Evolutionary conservation across 169 alveolate genomes (phyloP).

Genomic region (Plasmodium relictum): DNA sequence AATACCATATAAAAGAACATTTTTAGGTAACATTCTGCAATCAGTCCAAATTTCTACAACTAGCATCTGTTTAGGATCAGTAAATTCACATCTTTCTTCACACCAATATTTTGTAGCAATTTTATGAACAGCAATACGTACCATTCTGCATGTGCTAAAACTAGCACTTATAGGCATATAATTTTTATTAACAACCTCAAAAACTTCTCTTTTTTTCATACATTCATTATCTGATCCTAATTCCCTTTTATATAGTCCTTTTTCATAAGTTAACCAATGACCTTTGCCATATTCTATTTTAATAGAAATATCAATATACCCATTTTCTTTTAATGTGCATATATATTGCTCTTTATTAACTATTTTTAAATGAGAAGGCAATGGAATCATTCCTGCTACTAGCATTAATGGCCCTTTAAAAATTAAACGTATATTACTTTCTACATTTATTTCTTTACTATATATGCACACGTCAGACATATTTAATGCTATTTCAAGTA

Average conservation of each 20-base stretch:
- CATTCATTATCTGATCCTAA: constrained; percentile 86
- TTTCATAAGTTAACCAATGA: constrained; percentile 56
- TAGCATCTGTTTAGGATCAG: constrained; percentile 90
- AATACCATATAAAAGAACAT: constrained; percentile 78
- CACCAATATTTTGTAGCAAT: constrained; percentile 89
- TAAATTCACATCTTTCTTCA: constrained; percentile 80
- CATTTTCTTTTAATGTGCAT: constrained; percentile 85
- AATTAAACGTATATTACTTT: constrained; percentile 82
- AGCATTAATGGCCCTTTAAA: constrained; percentile 86
- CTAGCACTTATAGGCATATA: constrained; percentile 86
- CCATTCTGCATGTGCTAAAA: constrained; percentile 90
- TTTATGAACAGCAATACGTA: constrained; percentile 91
- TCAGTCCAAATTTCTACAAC: constrained; percentile 90
- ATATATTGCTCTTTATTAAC: constrained; percentile 86
- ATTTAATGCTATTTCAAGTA: constrained; percentile 87
- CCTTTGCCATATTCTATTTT: constrained; percentile 91
- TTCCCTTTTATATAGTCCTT: constrained; percentile 86
- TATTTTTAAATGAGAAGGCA: constrained; percentile 85
- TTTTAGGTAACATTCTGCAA: constrained; percentile 78
- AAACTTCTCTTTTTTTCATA: constrained; percentile 82
- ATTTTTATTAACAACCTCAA: constrained; percentile 84
- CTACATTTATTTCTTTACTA: constrained; percentile 34
- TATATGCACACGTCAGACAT: constrained; percentile 81
- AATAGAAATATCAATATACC: constrained; percentile 83
- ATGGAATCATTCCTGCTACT: constrained; percentile 86